phyloP scores from a whole-genome alignment of 2,329 filamentous ascomycete genomes.

The Penicillium sp. region DNA sequence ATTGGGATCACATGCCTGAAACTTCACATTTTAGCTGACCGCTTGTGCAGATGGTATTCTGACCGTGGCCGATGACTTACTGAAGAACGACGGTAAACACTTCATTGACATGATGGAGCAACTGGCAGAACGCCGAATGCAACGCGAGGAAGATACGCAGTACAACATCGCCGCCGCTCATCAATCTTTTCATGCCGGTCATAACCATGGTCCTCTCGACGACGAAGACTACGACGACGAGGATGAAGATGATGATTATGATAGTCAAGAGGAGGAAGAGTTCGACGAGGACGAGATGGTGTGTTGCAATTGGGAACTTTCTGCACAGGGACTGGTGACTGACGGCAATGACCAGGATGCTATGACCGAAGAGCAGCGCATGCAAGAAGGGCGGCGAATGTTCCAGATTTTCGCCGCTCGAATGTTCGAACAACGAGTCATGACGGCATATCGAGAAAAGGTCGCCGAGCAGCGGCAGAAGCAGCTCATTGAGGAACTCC shows the following conservation, averaged over 20 bases:
- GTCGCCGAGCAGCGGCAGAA: slow-evolving; percentile 90
- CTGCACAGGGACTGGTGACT: slow-evolving; percentile 13
- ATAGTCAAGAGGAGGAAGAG: slow-evolving; percentile 65
- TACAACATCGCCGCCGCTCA: slow-evolving; percentile 63
- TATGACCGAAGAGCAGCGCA: slow-evolving; percentile 97
- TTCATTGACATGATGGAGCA: slow-evolving; percentile 99
- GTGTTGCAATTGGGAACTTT: slow-evolving; percentile 26
- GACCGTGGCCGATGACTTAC: slow-evolving; percentile 94
- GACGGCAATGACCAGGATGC: slow-evolving; percentile 67
- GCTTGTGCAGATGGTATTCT: slow-evolving; percentile 78
- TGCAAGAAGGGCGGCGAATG: slow-evolving; percentile 98
- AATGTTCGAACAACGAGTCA: slow-evolving; percentile 97
- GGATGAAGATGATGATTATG: slow-evolving; percentile 70
- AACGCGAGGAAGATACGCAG: slow-evolving; percentile 87
- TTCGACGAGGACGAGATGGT: slow-evolving; percentile 69
- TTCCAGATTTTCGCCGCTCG: slow-evolving; percentile 98
- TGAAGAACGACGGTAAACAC: slow-evolving; percentile 98
- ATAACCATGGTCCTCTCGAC: slow-evolving; percentile 75
- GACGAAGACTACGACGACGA: slow-evolving; percentile 73
- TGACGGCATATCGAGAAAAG: slow-evolving; percentile 97
- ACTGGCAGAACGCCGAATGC: slow-evolving; percentile 94
- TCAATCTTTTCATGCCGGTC: slow-evolving; percentile 64
- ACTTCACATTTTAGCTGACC: slow-evolving; percentile 44
- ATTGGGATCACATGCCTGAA: slow-evolving; percentile 16
- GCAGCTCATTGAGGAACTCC: slow-evolving; percentile 85